phyloP scores from a whole-genome alignment of 495 filamentous ascomycete species.

The Hypoxylon trugodes region DNA sequence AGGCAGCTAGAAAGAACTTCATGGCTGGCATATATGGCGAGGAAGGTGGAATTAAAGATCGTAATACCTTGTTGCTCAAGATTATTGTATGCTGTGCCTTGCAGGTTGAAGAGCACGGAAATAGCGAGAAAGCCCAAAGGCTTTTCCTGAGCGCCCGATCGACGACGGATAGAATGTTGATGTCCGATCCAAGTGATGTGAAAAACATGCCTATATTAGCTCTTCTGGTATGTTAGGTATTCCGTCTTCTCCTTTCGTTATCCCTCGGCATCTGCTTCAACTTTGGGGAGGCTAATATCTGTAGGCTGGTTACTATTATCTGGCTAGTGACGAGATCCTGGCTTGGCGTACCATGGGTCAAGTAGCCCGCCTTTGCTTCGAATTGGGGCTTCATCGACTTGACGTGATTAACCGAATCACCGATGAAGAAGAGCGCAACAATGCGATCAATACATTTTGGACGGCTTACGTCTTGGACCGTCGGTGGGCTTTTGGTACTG shows the following conservation, averaged over 20 bases:
- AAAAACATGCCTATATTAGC: conserved; percentile 76
- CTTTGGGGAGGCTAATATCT: conserved; percentile 33
- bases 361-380: conserved; percentile 76
- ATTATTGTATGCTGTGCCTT: conserved; percentile 80
- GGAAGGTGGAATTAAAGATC: conserved; percentile 71
- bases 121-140: conserved; percentile 73
- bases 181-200: conserved; percentile 69
- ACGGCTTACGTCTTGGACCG: conserved; percentile 80
- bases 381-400: conserved; percentile 80
- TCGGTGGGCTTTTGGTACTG: conserved; percentile 83
- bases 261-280: not conserved
- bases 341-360: conserved; percentile 83
- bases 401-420: conserved; percentile 74
- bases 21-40: conserved; percentile 42
- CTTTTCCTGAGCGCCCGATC: conserved; percentile 76
- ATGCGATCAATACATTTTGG: conserved; percentile 78
- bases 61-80: conserved; percentile 75
- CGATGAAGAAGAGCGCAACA: conserved; percentile 68
- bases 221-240: conserved; percentile 63
- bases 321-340: conserved; percentile 80
- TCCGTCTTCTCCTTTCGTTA: not conserved
- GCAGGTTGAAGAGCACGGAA: conserved; percentile 75
- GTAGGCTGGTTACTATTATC: conserved; percentile 81
- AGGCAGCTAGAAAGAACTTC: conserved; percentile 49
- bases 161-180: conserved; percentile 73